These are phyloP conservation scores for Blastobotrys muscicola DNA, from an alignment of 805 yeast species.

Conservation along the genomic window DNA sequence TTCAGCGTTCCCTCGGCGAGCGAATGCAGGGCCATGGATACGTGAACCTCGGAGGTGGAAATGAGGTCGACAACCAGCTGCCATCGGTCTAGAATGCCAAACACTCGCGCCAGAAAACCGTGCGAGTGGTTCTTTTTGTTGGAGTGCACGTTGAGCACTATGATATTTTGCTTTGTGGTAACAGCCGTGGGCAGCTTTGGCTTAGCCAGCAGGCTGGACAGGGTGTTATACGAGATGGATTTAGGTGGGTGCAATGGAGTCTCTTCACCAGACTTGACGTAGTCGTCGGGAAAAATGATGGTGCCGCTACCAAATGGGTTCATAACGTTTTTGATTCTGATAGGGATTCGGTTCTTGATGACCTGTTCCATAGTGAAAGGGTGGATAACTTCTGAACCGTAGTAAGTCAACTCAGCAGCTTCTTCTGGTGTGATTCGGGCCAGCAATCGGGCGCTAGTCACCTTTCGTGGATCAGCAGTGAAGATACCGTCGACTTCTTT, in stretches of 20 bases:
- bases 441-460: constrained; percentile 75
- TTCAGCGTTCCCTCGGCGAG: constrained; percentile 54
- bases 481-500: constrained; percentile 98
- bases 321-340: constrained; percentile 90
- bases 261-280: constrained; percentile 73
- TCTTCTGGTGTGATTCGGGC: constrained; percentile 94
- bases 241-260: constrained; percentile 95
- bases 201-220: constrained; percentile 28
- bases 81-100: constrained; percentile 73
- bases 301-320: constrained; percentile 93
- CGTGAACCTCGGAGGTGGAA: constrained; percentile 95
- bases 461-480: constrained; percentile 97
- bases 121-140: constrained; percentile 88
- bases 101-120: constrained; percentile 88
- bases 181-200: constrained; percentile 74
- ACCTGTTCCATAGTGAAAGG: constrained; percentile 99
- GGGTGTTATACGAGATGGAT: constrained; percentile 29
- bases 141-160: constrained; percentile 87
- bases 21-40: constrained; percentile 91
- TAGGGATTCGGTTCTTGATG: constrained; percentile 89
- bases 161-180: constrained; percentile 86
- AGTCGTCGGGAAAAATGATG: constrained; percentile 83
- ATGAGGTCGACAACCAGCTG: constrained; percentile 88
- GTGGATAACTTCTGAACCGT: constrained; percentile 96
- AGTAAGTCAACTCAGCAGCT: constrained; percentile 95